Conservation (phyloP, 139 green algal species). For the Zygnema circumcarinatum region DNA sequence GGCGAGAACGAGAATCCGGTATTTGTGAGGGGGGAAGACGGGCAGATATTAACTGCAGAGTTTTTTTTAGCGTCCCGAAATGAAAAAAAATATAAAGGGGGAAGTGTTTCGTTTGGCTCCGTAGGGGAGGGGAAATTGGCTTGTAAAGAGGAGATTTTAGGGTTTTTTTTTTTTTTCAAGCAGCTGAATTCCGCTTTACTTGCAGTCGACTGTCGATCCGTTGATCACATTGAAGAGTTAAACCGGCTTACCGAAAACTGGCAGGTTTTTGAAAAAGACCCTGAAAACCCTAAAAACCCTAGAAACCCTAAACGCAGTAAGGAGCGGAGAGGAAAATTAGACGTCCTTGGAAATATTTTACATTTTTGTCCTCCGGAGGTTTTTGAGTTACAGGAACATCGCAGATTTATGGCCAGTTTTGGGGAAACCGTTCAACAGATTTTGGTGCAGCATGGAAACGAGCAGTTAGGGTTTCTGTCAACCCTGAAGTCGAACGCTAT, state of each 20-base stretch:
- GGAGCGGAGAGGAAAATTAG: neutral
- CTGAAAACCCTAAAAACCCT: no score
- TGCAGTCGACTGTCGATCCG: neutral
- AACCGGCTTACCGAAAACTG: neutral
- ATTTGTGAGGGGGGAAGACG: neutral
- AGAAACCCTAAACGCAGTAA: no score
- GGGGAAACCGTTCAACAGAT: neutral
- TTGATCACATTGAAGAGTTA: neutral
- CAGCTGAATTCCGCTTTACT: neutral
- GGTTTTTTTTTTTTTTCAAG: neutral
- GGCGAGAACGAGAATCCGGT: neutral
- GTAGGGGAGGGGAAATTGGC: neutral
- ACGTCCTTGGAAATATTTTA: neutral
- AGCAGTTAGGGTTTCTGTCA: neutral
- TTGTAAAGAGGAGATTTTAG: neutral
- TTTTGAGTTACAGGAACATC: neutral
- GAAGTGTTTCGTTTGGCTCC: neutral
- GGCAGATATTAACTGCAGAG: neutral
- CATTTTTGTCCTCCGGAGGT: neutral
- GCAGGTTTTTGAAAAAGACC: neutral
- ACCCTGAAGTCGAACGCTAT: slow-evolving; percentile 5
- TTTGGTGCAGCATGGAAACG: neutral
- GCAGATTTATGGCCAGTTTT: neutral
- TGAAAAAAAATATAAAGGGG: neutral
- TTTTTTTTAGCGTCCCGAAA: neutral